Conservation (phyloP, 257 asterid species). For the Buddleja alternifolia region DNA sequence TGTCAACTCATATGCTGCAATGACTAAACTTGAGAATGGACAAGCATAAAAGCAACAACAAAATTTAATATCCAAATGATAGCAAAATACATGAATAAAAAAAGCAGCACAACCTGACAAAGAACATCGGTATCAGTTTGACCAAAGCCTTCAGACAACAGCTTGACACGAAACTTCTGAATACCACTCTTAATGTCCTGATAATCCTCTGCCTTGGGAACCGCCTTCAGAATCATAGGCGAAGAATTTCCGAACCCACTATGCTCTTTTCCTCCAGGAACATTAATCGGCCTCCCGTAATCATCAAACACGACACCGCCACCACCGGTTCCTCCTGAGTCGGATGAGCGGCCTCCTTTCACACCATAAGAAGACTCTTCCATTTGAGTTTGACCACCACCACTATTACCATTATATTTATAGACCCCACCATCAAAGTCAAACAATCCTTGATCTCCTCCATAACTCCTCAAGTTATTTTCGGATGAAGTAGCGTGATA, state of each 20-base stretch:
- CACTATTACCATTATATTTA: slow-evolving; percentile 65
- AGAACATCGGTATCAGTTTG: slow-evolving; percentile 83
- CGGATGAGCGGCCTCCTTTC: slow-evolving; percentile 43
- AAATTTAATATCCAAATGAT: background rate
- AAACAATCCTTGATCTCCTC: slow-evolving; percentile 52
- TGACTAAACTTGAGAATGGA: background rate
- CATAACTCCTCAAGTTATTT: slow-evolving; percentile 39
- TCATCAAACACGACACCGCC: slow-evolving; percentile 75
- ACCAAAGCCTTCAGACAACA: slow-evolving; percentile 77
- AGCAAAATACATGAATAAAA: background rate
- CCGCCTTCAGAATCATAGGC: slow-evolving; percentile 68
- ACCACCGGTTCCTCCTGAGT: slow-evolving; percentile 26
- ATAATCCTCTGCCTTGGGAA: slow-evolving; percentile 71
- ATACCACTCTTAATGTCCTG: slow-evolving; percentile 58
- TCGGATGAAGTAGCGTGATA: slow-evolving; percentile 43
- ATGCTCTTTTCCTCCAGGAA: slow-evolving; percentile 47
- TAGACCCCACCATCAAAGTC: slow-evolving; percentile 64
- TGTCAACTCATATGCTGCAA: slow-evolving; percentile 14
- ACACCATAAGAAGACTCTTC: slow-evolving; percentile 48
- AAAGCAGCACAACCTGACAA: slow-evolving; percentile 62
- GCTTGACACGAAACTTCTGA: slow-evolving; percentile 76
- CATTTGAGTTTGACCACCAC: slow-evolving; percentile 39
- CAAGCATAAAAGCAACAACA: slow-evolving; percentile 5
- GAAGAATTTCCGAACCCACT: slow-evolving; percentile 37
- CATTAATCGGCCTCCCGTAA: slow-evolving; percentile 79